Base-by-base conservation (phyloP, 148 eudicot genomes). In the Dianthus caryophyllus region DNA sequence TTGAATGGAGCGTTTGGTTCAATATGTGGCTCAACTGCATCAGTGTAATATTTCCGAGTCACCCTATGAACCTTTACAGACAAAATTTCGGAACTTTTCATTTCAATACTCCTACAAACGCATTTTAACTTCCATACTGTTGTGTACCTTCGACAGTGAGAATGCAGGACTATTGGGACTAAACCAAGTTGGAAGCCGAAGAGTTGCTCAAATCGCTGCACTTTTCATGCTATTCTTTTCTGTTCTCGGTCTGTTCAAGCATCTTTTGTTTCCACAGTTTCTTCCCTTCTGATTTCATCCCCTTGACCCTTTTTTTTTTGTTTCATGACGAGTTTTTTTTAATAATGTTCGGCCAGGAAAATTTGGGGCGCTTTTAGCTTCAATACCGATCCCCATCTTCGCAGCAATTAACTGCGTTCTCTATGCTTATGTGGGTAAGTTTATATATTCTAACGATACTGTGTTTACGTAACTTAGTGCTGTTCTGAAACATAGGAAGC, bases 171-270 rank as follows among this genome's bases (percentile, higher is more conserved):
- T 88, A n/a, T 70, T 91, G 74, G 97, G 79, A 31, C 67, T 91
- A 51, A 88, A 89, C 59, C 83, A 89, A 74, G 81, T 83, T 70
- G 95, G 95, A 74, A 91, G 96, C 73, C 87, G 97, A 24, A 78
- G 97, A 70, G 96, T 88, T 58, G 50, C 86, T 73, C 95, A 91
- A 72, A 75, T 91, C 59, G 75, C 97, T 68, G 92, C 96, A 61
- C 53, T 51, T n/a, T 91, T 91, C 80, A 91, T 91, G 97, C 78
- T 91, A 62, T 74, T 88, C 88, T 91, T 91, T 76, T 81, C 97
- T 17, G 64, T 91, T n/a, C 68, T 91, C n/a, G 97, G 97, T 91
- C 43, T n/a, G 85, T 53, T 47, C 3, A 14, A 16, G 29, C 46
- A 33, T 27, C 16, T 33, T 7, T n/a, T n/a, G n/a, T 31, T 58